Evolutionary conservation across 129 eudicot genomes (phyloP).

Genomic region (Heracleum sosnowskyi): DNA sequence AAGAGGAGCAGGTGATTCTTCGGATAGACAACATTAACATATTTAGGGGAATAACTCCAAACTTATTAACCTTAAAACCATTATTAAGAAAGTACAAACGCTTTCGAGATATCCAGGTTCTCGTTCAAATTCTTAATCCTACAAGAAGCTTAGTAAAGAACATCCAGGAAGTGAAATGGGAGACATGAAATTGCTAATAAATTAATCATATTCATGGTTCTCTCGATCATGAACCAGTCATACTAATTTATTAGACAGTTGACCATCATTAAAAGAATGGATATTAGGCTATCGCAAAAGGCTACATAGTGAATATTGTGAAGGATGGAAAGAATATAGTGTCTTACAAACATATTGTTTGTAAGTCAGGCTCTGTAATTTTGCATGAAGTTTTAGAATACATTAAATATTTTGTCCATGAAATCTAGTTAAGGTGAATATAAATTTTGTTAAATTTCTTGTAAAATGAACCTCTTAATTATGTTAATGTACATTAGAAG

Average conservation of each 20-base stretch:
- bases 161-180: slow-evolving; percentile 34
- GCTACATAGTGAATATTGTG: slow-evolving; percentile 47
- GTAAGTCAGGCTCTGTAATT: slow-evolving; percentile 45
- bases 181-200: slow-evolving; percentile 26
- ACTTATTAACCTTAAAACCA: too few relatives aligned
- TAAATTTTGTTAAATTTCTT: too few relatives aligned
- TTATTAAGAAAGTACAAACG: too few relatives aligned
- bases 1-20: slow-evolving; percentile 31
- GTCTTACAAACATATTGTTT: slow-evolving; percentile 49
- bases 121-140: too few relatives aligned
- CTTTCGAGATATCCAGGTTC: too few relatives aligned
- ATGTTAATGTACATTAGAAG: too few relatives aligned
- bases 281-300: slow-evolving; percentile 43
- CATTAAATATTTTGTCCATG: too few relatives aligned
- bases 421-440: too few relatives aligned
- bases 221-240: slow-evolving; percentile 35
- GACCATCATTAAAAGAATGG: slow-evolving; percentile 35
- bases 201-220: slow-evolving; percentile 26
- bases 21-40: slow-evolving; percentile 39
- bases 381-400: slow-evolving; percentile 5
- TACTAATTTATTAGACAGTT: slow-evolving; percentile 36
- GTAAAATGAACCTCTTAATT: too few relatives aligned
- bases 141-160: too few relatives aligned
- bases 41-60: slow-evolving; percentile 32
- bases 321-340: slow-evolving; percentile 58